phyloP scores from a whole-genome alignment of 1,139 yeast species.

The Protomyces pachydermus region DNA sequence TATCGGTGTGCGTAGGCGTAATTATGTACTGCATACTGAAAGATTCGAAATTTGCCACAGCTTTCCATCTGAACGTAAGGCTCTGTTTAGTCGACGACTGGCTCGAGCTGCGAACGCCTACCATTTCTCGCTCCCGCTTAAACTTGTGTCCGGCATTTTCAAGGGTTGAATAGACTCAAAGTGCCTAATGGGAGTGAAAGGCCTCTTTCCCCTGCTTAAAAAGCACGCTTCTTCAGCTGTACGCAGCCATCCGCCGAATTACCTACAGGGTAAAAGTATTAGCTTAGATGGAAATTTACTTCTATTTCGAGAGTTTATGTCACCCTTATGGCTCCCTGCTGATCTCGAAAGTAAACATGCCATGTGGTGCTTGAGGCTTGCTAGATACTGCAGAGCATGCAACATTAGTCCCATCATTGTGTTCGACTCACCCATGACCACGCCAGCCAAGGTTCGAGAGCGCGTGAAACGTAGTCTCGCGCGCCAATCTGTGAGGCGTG shows the following conservation, averaged over 20 bases:
- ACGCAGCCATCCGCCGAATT: neutral
- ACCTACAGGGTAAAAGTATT: conserved; percentile 8
- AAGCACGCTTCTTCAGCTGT: neutral
- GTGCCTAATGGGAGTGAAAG: conserved; percentile 18
- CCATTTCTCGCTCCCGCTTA: too few relatives aligned
- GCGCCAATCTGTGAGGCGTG: neutral
- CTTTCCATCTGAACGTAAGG: too few relatives aligned
- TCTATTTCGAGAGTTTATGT: conserved; percentile 15
- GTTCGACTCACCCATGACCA: conserved; percentile 16
- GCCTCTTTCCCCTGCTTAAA: conserved; percentile 9
- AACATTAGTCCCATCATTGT: conserved; percentile 11
- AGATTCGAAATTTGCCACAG: too few relatives aligned
- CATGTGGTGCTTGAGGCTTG: conserved; percentile 8
- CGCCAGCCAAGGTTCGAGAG: conserved; percentile 25
- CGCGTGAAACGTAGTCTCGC: conserved; percentile 3
- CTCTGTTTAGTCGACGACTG: too few relatives aligned
- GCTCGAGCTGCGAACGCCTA: too few relatives aligned
- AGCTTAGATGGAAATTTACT: conserved; percentile 21
- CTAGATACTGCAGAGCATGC: conserved; percentile 4
- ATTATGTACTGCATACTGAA: too few relatives aligned
- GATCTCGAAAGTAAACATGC: conserved; percentile 4
- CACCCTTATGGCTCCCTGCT: conserved; percentile 9
- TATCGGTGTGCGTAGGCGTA: too few relatives aligned
- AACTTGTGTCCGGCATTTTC: too few relatives aligned
- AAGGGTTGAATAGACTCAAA: too few relatives aligned